Percentiles rank a stretch among this genome's conserved stretches.
Evolutionary conservation across 2,329 filamentous ascomycete species (phyloP).

Genomic region (Ambrosiella cleistominuta): DNA sequence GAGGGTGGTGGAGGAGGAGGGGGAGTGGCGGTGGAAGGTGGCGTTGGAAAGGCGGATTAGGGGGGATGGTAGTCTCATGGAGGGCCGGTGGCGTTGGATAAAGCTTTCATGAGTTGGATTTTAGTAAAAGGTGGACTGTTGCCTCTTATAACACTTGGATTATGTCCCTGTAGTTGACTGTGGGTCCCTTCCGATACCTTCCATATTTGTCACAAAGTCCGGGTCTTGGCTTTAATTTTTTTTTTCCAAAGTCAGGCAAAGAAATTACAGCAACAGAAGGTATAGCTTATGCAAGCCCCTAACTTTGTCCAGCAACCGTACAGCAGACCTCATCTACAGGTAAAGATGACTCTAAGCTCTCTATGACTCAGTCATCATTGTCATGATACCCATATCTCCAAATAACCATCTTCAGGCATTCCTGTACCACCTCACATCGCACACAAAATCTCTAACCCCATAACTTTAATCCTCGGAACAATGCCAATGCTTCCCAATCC

Average conservation of each 20-base stretch:
- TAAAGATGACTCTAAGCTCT: no score
- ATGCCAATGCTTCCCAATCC: no score
- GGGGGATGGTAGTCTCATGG: slow-evolving; percentile 26
- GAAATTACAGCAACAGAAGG: no score
- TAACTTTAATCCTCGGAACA: no score
- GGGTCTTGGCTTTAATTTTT: background rate
- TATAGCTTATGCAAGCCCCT: background rate
- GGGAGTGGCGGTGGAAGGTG: slow-evolving; percentile 69
- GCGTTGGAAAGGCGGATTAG: slow-evolving; percentile 58
- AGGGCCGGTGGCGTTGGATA: background rate
- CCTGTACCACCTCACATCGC: no score
- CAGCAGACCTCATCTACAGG: no score
- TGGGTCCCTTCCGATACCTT: background rate
- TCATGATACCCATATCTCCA: no score
- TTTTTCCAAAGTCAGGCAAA: no score
- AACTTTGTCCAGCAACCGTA: no score
- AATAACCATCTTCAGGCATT: no score
- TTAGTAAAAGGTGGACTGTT: background rate
- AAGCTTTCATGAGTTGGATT: background rate
- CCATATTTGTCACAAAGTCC: background rate
- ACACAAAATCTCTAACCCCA: no score
- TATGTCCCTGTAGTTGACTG: background rate
- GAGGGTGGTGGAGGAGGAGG: slow-evolving; percentile 30
- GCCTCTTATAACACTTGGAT: background rate
- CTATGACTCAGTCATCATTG: no score